Evolutionary conservation across 345 rosid genomes (phyloP), one percentile per base, ranked within the genome.

Genomic region (Rhizophora mangle): DNA sequence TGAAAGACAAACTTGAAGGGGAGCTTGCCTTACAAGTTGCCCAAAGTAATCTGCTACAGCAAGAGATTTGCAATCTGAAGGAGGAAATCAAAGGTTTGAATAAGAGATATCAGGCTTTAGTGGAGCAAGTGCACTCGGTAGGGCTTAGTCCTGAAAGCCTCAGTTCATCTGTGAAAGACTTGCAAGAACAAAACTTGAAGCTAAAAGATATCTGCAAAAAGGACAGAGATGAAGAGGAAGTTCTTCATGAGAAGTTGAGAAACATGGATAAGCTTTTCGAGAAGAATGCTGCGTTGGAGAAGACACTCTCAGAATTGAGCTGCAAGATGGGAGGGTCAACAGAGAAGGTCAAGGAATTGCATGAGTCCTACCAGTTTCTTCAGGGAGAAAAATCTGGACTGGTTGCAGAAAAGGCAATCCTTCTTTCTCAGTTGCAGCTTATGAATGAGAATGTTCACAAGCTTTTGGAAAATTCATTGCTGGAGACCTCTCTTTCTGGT

Each of bases 371-470:
- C 61, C 88, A 84, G 61, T 82, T 84, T 80, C 81, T 91, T 63
- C 86, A 69, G 11, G 76, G 67, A 46, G 80, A 77, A 72, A 77
- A 77, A 68, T 68, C 73, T 20, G 69, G 67, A 57, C 65, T 77
- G 64, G 63, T 56, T 55, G 68, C 70, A 68, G 80, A 77, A 53
- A 77, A 77, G 82, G 83, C 92, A n/a, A 75, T 78, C 63, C 64
- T 94, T 67, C 89, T 94, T 64, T 89, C 96, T 69, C 98, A 91
- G 72, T 75, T 94, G 68, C 95, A 89, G 70, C 71, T 77, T 43
- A 85, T 87, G 82, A 82, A 93, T 16, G 92, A 77, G 73, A 72
- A 77, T 64, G 39, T 77, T 58, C 80, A 72, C 65, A 77, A 68
- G 63, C 73, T 77, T 27, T 39, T 64, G 65, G 76, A 77, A 46